Conservation (phyloP, 2,329 filamentous ascomycete species). For the Cryphonectria naterciae region DNA sequence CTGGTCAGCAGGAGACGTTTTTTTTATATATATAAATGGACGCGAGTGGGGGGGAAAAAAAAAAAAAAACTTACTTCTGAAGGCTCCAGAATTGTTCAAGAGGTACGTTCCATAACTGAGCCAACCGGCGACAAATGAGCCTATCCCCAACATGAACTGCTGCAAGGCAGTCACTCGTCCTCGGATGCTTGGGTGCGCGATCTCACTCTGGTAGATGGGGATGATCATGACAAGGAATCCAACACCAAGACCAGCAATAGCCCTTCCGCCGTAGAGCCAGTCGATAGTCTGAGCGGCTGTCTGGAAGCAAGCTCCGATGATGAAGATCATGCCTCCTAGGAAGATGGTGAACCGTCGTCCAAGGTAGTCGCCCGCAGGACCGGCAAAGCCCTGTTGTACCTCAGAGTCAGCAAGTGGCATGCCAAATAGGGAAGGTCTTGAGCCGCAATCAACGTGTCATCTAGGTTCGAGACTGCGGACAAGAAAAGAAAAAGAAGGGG, state of each 20-base stretch:
- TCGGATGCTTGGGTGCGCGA: conserved; percentile 77
- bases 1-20: not conserved
- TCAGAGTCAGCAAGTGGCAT: not conserved
- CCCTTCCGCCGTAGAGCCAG: conserved; percentile 72
- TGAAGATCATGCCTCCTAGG: conserved; percentile 71
- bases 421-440: not conserved
- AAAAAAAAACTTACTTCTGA: conserved; percentile 34
- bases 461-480: not conserved
- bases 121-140: conserved; percentile 73
- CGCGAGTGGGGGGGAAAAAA: no score
- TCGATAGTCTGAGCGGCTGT: conserved; percentile 63
- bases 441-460: not conserved
- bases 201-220: conserved; percentile 76
- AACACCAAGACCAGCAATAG: conserved; percentile 68
- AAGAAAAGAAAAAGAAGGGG: not conserved
- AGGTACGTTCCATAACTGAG: conserved; percentile 65
- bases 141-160: conserved; percentile 83
- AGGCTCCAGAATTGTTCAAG: conserved; percentile 35
- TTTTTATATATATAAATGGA: not conserved
- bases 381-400: conserved; percentile 54
- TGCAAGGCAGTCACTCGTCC: conserved; percentile 76
- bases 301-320: conserved; percentile 73
- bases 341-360: conserved; percentile 75
- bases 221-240: conserved; percentile 48
- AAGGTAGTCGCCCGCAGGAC: conserved; percentile 64